Evolutionary conservation across 441 rosid genomes (phyloP).

Genomic region (Breynia disticha): DNA sequence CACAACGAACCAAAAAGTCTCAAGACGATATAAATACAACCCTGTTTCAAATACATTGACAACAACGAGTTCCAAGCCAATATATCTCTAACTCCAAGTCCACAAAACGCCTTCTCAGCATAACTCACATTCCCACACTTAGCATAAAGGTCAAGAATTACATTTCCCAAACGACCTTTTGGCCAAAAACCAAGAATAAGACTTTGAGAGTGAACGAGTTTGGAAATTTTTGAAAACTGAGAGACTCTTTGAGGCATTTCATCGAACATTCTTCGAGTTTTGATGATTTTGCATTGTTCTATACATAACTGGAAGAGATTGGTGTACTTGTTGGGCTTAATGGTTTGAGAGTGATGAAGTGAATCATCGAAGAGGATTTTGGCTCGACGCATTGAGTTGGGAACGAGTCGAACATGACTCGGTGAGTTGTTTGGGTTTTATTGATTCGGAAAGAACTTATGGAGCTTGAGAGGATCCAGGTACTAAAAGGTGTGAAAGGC

Average conservation of each 20-base stretch:
- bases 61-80: slow-evolving; percentile 71
- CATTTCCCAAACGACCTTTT: slow-evolving; percentile 41
- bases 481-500: too few relatives aligned
- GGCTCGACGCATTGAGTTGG: slow-evolving; percentile 26
- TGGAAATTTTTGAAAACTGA: slow-evolving; percentile 25
- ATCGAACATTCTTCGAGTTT: slow-evolving; percentile 52
- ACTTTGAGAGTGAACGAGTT: slow-evolving; percentile 44
- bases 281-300: slow-evolving; percentile 35
- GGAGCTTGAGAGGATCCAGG: too few relatives aligned
- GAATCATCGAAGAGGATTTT: slow-evolving; percentile 16
- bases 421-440: too few relatives aligned
- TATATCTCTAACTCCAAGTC: slow-evolving; percentile 42
- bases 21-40: slow-evolving; percentile 29
- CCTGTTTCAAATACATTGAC: slow-evolving; percentile 52
- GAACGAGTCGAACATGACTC: slow-evolving; percentile 4
- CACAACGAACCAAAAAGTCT: slow-evolving; percentile 28
- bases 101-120: slow-evolving; percentile 48
- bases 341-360: slow-evolving; percentile 2
- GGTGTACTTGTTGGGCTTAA: slow-evolving; percentile 9
- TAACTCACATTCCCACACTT: slow-evolving; percentile 47
- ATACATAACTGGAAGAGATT: slow-evolving; percentile 28
- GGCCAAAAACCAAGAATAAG: slow-evolving; percentile 38
- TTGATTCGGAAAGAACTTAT: too few relatives aligned
- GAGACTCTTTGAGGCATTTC: slow-evolving; percentile 45
- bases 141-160: slow-evolving; percentile 65